Conservation (phyloP, 2,329 filamentous ascomycete species). For the Phyllosticta ampelicida region DNA sequence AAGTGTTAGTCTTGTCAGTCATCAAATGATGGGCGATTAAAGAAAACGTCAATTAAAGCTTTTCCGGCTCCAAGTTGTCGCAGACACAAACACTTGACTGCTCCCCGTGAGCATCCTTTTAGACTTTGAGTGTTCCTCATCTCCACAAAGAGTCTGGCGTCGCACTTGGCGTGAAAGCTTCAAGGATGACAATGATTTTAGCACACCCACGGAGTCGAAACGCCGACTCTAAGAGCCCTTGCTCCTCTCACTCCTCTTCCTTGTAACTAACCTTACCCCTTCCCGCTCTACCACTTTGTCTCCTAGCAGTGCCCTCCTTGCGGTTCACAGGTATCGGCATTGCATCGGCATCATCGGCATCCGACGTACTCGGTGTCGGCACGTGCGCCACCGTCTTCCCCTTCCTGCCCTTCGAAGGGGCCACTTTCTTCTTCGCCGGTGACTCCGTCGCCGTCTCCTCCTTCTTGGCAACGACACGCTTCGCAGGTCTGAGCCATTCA, state of each 20-base stretch:
- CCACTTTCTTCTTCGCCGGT: slow-evolving; percentile 24
- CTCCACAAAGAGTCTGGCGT: no score
- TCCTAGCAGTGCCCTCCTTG: slow-evolving; percentile 9
- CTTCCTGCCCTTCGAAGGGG: neutral
- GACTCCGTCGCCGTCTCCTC: slow-evolving; percentile 20
- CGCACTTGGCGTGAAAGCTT: no score
- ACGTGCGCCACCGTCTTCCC: slow-evolving; percentile 23
- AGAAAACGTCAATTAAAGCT: no score
- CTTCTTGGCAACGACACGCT: slow-evolving; percentile 53
- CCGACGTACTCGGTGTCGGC: slow-evolving; percentile 30
- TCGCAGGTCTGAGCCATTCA: slow-evolving; percentile 76
- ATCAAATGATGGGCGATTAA: no score
- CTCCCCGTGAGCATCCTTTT: no score
- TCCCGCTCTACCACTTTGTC: slow-evolving; percentile 9
- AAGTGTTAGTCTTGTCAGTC: no score
- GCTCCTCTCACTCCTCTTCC: slow-evolving; percentile 23
- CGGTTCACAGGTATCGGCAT: slow-evolving; percentile 32
- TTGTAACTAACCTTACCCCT: slow-evolving; percentile 23
- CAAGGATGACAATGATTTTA: no score
- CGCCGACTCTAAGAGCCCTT: no score
- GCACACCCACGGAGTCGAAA: no score
- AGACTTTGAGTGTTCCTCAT: no score
- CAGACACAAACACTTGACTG: no score
- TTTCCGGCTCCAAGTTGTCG: no score
- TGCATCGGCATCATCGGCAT: slow-evolving; percentile 7